A percentile compares a stretch with the other conserved stretches of the same genome.
Conservation (phyloP, 345 rosid species). For the Citrus australasica region DNA sequence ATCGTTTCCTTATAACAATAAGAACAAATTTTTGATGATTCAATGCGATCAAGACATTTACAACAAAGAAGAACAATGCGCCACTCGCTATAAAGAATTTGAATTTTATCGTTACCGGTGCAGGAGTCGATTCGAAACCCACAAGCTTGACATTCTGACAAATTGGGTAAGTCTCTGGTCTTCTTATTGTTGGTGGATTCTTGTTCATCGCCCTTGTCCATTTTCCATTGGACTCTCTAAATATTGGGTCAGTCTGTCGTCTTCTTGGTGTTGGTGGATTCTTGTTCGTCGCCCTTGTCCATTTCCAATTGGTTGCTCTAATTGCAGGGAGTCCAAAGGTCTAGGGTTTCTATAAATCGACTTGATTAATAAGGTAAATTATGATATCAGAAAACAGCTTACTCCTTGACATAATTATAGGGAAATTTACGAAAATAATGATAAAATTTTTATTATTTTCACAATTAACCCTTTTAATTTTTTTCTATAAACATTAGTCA, state of each 20-base stretch:
- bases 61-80: constrained; percentile 47
- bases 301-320: background rate
- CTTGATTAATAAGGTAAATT: background rate
- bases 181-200: constrained; percentile 20
- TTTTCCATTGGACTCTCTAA: background rate
- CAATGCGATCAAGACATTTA: constrained; percentile 31
- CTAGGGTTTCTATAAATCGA: background rate
- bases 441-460: too few relatives aligned
- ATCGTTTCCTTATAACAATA: constrained; percentile 42
- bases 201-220: background rate
- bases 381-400: too few relatives aligned
- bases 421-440: too few relatives aligned
- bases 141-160: constrained; percentile 58
- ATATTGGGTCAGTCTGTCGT: background rate
- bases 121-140: constrained; percentile 37
- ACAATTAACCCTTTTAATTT: too few relatives aligned
- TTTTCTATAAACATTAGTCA: too few relatives aligned
- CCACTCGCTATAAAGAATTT: constrained; percentile 55
- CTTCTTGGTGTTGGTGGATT: background rate
- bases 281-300: background rate
- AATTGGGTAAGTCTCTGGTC: constrained; percentile 53
- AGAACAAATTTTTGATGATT: constrained; percentile 41
- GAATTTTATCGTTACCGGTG: constrained; percentile 34
- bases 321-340: background rate
- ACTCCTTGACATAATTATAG: too few relatives aligned